A percentile compares a stretch with the other conserved stretches of the same genome.
Evolutionary conservation across 2,329 filamentous ascomycete genomes (phyloP).

Genomic region (Eutypella sp.): DNA sequence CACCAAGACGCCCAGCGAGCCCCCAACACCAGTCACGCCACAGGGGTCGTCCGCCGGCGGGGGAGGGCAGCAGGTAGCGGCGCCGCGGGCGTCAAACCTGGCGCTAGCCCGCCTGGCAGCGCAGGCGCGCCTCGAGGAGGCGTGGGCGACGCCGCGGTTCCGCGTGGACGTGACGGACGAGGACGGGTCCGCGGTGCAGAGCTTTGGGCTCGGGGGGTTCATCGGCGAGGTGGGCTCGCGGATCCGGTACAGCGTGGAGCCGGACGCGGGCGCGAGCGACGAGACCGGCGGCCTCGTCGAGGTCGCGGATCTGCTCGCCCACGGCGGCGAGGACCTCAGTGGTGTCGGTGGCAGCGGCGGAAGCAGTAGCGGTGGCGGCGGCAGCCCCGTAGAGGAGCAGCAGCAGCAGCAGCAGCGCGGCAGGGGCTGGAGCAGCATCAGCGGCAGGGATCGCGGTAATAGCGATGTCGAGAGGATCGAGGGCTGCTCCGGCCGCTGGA

Average conservation of each 20-base stretch:
- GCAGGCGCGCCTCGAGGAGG: conserved; percentile 59
- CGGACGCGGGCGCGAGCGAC: conserved; percentile 53
- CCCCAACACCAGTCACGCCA: not conserved
- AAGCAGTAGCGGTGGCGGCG: conserved; percentile 39
- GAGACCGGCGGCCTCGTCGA: conserved; percentile 52
- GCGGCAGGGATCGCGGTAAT: not conserved
- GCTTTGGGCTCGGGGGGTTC: conserved; percentile 54
- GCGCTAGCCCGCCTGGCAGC: conserved; percentile 55
- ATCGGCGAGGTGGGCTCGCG: conserved; percentile 54
- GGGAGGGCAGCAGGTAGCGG: conserved; percentile 19
- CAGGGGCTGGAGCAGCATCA: not conserved
- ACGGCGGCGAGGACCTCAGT: conserved; percentile 40
- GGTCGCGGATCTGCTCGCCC: conserved; percentile 44
- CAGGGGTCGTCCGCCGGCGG: conserved; percentile 14
- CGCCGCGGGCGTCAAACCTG: conserved; percentile 39
- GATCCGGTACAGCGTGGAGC: conserved; percentile 56
- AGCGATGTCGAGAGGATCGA: not conserved
- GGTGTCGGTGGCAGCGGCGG: conserved; percentile 10
- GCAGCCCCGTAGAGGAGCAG: too few relatives aligned
- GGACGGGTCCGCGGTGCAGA: conserved; percentile 44
- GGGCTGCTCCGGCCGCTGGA: not conserved
- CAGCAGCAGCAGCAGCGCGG: too few relatives aligned
- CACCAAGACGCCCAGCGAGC: not conserved
- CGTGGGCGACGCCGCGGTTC: conserved; percentile 49
- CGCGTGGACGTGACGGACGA: conserved; percentile 54